Conservation (phyloP, 306 rosid species). For the Alnus rubra region DNA sequence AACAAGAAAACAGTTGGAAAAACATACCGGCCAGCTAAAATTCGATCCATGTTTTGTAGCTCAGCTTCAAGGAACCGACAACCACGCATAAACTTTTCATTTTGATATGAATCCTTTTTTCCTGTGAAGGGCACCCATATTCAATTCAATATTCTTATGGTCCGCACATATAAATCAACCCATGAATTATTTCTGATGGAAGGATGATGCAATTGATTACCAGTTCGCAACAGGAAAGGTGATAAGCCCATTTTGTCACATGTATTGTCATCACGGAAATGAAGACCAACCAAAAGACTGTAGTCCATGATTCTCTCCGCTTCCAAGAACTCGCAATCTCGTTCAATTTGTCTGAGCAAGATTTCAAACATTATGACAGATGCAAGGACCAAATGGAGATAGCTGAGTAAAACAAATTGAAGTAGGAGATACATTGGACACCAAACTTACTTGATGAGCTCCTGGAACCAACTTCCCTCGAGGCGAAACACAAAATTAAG, state of each 20-base stretch:
- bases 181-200: slow-evolving; percentile 1
- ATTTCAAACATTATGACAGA: slow-evolving; percentile 28
- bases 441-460: slow-evolving; percentile 65
- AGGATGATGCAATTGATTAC: slow-evolving; percentile 37
- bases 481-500: slow-evolving; percentile 90
- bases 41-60: slow-evolving; percentile 87
- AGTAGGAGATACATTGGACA: neutral
- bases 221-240: slow-evolving; percentile 80
- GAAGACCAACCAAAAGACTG: slow-evolving; percentile 93
- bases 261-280: slow-evolving; percentile 74
- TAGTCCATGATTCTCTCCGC: slow-evolving; percentile 96
- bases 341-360: slow-evolving; percentile 74
- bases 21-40: slow-evolving; percentile 88
- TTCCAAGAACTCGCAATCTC: slow-evolving; percentile 91
- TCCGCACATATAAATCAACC: neutral
- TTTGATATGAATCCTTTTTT: slow-evolving; percentile 76
- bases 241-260: slow-evolving; percentile 85
- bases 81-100: slow-evolving; percentile 91
- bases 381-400: neutral
- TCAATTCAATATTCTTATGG: slow-evolving; percentile 12
- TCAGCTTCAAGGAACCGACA: slow-evolving; percentile 93
- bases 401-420: neutral
- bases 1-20: slow-evolving; percentile 3
- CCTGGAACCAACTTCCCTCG: slow-evolving; percentile 61
- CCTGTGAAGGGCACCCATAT: slow-evolving; percentile 47